Base-by-base conservation (phyloP, 228 moss, liverwort and hornwort species). In the Sphagnum fallax region DNA sequence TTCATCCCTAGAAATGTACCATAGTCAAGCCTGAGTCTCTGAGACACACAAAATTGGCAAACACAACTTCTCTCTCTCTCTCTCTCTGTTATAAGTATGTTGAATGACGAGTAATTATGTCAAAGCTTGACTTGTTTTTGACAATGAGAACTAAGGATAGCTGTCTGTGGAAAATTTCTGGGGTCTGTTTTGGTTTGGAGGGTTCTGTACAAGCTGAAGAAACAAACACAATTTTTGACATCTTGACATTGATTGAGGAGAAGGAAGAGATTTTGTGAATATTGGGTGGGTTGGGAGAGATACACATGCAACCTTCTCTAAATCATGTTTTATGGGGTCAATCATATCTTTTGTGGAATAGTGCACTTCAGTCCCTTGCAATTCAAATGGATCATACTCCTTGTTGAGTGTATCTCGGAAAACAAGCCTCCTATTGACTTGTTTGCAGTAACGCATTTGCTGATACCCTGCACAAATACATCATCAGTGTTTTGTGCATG, bases 401-500 rank as follows among this genome's bases (percentile, higher is more conserved):
- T 69, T 67, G 16, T 87, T 79, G 48, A 81, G 68, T n/a, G 77
- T 69, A 48, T 84, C 84, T 51, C 84, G 71, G 63, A 79, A 87
- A 5, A 84, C 65, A 4, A 71, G 71, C 52, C 81, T 77, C 10
- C 73, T 62, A 52, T 57, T 77, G 13, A 53, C 16, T 69, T 74
- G 78, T 69, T 87, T 87, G 0, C 71, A 81, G 10, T 87, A 84
- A 11, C 81, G 79, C 83, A 87, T 87, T 64, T 84, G 87, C 16
- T 87, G 84, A 66, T 79, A 79, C 9, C 32, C 86, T 86, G 72
- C 65, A 10, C 48, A 4, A 52, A 6, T 6, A 52, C 49, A 55
- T 12, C 12, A 8, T 55, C 55, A 55, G 9, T 2, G 32, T 32
- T 32, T 32, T 32, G 32, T 32, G 32, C 32, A 32, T 32, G 32